Conservation (phyloP, 2,329 filamentous ascomycete species). For the Penicillium crustosum region DNA sequence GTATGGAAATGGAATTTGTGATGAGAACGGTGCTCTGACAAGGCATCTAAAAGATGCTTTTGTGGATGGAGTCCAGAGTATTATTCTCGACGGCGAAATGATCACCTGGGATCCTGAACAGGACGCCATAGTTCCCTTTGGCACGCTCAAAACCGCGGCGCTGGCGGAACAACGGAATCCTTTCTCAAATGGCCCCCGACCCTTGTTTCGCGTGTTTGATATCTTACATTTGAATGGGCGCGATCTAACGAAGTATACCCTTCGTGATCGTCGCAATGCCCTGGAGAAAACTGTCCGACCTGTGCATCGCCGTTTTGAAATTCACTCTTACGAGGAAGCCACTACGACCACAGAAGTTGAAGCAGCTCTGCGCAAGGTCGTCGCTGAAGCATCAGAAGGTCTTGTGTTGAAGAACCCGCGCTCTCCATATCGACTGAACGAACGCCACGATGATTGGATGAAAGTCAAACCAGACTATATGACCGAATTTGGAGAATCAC, state of each 20-base stretch:
- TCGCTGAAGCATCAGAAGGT: conserved; percentile 84
- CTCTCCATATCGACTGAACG: conserved; percentile 81
- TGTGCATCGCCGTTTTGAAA: conserved; percentile 74
- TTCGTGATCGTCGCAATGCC: conserved; percentile 76
- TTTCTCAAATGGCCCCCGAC: conserved; percentile 64
- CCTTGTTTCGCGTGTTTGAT: conserved; percentile 84
- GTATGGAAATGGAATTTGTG: conserved; percentile 75
- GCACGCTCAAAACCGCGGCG: conserved; percentile 88
- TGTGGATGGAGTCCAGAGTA: conserved; percentile 70
- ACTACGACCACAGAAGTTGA: conserved; percentile 72
- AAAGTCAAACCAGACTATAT: conserved; percentile 99
- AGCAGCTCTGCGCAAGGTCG: conserved; percentile 72
- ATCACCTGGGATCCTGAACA: conserved; percentile 91
- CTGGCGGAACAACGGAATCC: conserved; percentile 75
- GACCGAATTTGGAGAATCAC: conserved; percentile 88
- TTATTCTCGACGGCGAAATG: conserved; percentile 97
- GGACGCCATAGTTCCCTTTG: conserved; percentile 84
- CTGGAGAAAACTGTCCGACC: conserved; percentile 69
- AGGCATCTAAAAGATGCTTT: conserved; percentile 78
- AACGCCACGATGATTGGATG: conserved; percentile 93
- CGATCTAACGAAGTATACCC: conserved; percentile 75
- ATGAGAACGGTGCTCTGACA: conserved; percentile 75
- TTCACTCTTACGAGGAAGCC: conserved; percentile 71
- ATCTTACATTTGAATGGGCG: conserved; percentile 84
- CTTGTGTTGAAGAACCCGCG: conserved; percentile 91